Evolutionary conservation across 306 rosid species (phyloP).

Genomic region (Prunus mume): DNA sequence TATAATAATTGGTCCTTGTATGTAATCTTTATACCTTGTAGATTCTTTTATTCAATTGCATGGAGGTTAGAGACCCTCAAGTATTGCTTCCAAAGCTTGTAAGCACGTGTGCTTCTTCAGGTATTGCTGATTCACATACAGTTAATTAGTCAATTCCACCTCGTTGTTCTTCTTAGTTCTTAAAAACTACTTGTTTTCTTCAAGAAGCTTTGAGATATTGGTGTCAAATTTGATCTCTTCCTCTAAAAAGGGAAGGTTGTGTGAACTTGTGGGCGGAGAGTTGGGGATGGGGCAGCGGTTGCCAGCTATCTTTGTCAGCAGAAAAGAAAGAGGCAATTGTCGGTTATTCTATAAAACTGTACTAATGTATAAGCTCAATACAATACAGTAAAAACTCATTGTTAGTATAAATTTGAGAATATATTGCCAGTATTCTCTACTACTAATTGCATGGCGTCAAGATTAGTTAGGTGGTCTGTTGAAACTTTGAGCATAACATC

Average conservation of each 20-base stretch:
- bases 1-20: slow-evolving; percentile 21
- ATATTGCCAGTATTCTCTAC: background rate
- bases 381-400: too few relatives aligned
- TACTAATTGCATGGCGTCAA: background rate
- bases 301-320: too few relatives aligned
- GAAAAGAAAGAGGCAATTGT: background rate
- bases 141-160: background rate
- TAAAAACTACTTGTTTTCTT: background rate
- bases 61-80: slow-evolving; percentile 67
- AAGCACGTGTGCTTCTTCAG: slow-evolving; percentile 65
- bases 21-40: slow-evolving; percentile 30
- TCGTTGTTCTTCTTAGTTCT: background rate
- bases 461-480: background rate
- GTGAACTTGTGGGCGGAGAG: background rate
- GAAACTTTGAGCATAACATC: background rate
- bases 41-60: slow-evolving; percentile 87
- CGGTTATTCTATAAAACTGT: background rate
- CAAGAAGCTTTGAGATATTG: background rate
- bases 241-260: background rate
- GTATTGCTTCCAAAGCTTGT: slow-evolving; percentile 63
- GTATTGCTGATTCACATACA: slow-evolving; percentile 30
- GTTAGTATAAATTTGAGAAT: too few relatives aligned
- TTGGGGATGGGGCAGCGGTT: background rate
- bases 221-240: background rate
- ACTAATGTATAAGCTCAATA: too few relatives aligned